Conservation (phyloP, 257 asterid genomes). For the Asclepias syriaca region DNA sequence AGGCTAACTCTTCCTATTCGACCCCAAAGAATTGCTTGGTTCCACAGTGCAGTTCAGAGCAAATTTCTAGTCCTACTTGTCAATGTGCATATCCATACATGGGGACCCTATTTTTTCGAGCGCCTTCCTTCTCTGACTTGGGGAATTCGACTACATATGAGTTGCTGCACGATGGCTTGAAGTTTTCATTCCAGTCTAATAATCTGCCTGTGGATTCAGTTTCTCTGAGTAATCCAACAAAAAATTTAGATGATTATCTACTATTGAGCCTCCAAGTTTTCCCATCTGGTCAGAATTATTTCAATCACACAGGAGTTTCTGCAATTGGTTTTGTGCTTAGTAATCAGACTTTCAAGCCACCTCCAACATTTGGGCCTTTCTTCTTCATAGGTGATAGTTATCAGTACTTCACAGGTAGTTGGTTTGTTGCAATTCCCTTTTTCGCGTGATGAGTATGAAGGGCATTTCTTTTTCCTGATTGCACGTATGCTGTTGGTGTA, state of each 20-base stretch:
- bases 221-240: slow-evolving; percentile 50
- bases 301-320: slow-evolving; percentile 55
- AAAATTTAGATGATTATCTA: slow-evolving; percentile 44
- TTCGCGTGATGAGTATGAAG: neutral
- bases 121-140: slow-evolving; percentile 69
- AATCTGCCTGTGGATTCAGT: slow-evolving; percentile 71
- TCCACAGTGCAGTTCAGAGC: slow-evolving; percentile 33
- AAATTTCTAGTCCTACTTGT: slow-evolving; percentile 63
- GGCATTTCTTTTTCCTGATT: neutral
- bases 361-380: slow-evolving; percentile 62
- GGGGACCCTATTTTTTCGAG: slow-evolving; percentile 58
- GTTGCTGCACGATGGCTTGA: slow-evolving; percentile 36
- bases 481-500: neutral
- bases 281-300: slow-evolving; percentile 49
- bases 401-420: slow-evolving; percentile 47
- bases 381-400: slow-evolving; percentile 41
- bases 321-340: slow-evolving; percentile 59
- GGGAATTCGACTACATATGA: slow-evolving; percentile 41
- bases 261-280: slow-evolving; percentile 47
- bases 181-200: slow-evolving; percentile 34
- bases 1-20: slow-evolving; percentile 31
- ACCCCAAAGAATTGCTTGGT: slow-evolving; percentile 55
- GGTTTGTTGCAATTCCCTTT: neutral
- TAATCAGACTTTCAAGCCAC: slow-evolving; percentile 85
- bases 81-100: slow-evolving; percentile 67